Conservation (phyloP, 1,139 yeast species). For the Kodamaea sp. region DNA sequence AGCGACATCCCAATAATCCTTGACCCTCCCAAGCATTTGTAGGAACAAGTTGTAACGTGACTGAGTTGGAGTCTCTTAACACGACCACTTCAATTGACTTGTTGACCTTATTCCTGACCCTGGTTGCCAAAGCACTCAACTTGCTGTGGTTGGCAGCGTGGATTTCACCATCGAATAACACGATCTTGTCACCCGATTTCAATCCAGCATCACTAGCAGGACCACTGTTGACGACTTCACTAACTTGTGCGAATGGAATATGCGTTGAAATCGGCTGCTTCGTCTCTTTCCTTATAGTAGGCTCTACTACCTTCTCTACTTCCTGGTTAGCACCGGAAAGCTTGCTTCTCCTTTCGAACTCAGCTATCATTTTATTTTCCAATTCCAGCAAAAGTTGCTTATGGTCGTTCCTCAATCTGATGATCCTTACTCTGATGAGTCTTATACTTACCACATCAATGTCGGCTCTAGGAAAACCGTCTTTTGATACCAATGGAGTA, state of each 20-base stretch:
- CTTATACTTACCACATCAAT: constrained; percentile 75
- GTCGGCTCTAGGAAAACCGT: constrained; percentile 87
- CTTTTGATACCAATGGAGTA: constrained; percentile 61
- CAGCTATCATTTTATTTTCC: constrained; percentile 46
- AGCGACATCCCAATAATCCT: constrained; percentile 74
- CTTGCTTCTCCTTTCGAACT: constrained; percentile 28
- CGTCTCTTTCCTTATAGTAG: not conserved
- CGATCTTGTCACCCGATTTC: constrained; percentile 48
- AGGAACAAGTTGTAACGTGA: constrained; percentile 49
- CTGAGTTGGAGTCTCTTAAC: constrained; percentile 27
- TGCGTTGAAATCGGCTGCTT: not conserved
- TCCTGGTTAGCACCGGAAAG: not conserved
- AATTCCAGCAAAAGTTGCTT: constrained; percentile 49
- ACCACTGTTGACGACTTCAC: constrained; percentile 46
- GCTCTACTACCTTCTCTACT: not conserved
- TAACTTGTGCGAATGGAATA: constrained; percentile 61
- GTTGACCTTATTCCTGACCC: constrained; percentile 29
- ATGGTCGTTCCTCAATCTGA: constrained; percentile 70
- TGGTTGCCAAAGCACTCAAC: constrained; percentile 39
- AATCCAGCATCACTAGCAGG: constrained; percentile 51
- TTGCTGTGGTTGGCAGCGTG: constrained; percentile 54
- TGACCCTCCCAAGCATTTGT: constrained; percentile 62
- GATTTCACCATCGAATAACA: constrained; percentile 50
- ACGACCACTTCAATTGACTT: constrained; percentile 36
- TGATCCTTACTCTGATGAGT: constrained; percentile 61